These are phyloP conservation scores for Aeminium ludgeri DNA, from an alignment of 495 filamentous ascomycete species.

Conservation along the genomic window DNA sequence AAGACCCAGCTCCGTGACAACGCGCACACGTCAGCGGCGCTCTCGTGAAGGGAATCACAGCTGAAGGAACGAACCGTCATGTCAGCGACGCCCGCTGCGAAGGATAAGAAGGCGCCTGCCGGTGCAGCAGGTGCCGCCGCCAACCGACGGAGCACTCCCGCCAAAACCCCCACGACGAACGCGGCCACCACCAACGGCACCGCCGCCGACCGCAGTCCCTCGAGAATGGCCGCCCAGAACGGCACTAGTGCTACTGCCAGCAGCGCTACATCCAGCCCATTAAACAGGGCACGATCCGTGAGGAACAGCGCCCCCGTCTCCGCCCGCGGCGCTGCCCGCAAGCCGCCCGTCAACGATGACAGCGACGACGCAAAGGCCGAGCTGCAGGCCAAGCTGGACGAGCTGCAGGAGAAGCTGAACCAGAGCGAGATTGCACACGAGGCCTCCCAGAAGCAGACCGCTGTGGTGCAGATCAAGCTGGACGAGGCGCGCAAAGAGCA, in stretches of 20 bases:
- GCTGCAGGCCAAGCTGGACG: constrained; percentile 64
- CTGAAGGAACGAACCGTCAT: neutral
- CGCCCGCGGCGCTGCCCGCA: constrained; percentile 16
- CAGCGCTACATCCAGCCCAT: neutral
- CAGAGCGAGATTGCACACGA: constrained; percentile 66
- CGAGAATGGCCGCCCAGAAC: constrained; percentile 6
- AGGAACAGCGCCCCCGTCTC: constrained; percentile 12
- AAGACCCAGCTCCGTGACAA: no score
- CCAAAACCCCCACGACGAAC: constrained; percentile 2
- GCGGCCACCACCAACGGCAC: constrained; percentile 1
- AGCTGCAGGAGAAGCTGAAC: constrained; percentile 62
- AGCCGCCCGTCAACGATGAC: constrained; percentile 22
- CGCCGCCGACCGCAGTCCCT: constrained; percentile 4
- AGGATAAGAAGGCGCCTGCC: neutral
- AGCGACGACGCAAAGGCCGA: constrained; percentile 46
- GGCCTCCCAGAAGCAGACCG: constrained; percentile 65
- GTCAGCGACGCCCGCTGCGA: neutral
- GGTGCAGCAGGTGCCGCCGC: neutral
- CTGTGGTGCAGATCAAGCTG: constrained; percentile 67
- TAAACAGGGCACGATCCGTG: constrained; percentile 10
- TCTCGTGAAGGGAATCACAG: no score
- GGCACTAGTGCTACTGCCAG: neutral
- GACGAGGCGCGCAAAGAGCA: constrained; percentile 77
- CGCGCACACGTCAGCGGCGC: no score
- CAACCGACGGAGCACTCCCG: neutral